Percentiles rank a stretch among this genome's conserved stretches.
Evolutionary conservation across 768 basidiomycete species (phyloP).

Genomic region (Mycena albidolilacea): DNA sequence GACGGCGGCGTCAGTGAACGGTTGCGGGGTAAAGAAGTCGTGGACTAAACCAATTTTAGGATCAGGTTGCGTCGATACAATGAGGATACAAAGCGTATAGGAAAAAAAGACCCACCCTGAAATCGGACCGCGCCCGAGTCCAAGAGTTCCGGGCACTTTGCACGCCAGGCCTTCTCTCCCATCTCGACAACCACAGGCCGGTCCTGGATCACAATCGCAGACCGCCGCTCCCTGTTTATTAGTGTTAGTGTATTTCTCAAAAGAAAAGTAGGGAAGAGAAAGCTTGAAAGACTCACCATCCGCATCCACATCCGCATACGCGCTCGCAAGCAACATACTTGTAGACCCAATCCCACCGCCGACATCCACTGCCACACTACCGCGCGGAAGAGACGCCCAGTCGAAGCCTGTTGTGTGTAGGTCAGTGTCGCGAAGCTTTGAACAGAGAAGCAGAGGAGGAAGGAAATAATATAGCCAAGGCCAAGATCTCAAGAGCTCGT

Average conservation of each 20-base stretch:
- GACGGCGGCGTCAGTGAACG: no score
- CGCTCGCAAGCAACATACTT: constrained; percentile 55
- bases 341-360: constrained; percentile 72
- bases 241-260: not conserved
- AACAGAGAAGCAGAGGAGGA: no score
- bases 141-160: constrained; percentile 70
- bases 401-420: constrained; percentile 57
- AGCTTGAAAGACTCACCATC: constrained; percentile 33
- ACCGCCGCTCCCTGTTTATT: constrained; percentile 38
- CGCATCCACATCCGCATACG: constrained; percentile 39
- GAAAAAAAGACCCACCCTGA: no score
- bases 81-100: no score
- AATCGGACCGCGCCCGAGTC: constrained; percentile 53
- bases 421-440: not conserved
- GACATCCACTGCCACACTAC: constrained; percentile 66
- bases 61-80: no score
- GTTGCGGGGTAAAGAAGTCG: constrained; percentile 50
- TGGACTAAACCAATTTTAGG: constrained; percentile 59
- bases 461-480: no score
- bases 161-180: constrained; percentile 70
- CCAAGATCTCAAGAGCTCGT: no score
- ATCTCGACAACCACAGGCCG: constrained; percentile 61
- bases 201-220: constrained; percentile 69
- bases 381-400: constrained; percentile 63
- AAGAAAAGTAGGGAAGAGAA: not conserved